Evolutionary conservation across 2,329 filamentous ascomycete genomes (phyloP).

Genomic region (Nannizzia gypsea): DNA sequence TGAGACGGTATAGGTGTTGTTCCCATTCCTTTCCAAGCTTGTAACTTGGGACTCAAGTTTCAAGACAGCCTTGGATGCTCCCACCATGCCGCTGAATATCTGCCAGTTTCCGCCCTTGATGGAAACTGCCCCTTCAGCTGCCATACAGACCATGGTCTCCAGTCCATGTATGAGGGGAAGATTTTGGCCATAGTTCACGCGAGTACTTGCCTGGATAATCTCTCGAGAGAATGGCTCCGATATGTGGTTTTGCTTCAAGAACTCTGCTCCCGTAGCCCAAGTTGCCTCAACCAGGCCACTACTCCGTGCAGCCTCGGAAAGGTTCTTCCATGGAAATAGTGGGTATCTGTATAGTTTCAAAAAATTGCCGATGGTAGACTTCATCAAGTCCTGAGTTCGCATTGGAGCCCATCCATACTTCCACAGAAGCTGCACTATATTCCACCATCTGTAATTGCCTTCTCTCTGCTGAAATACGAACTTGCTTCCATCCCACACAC

Average conservation of each 20-base stretch:
- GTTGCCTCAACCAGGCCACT: slow-evolving; percentile 57
- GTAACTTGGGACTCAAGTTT: slow-evolving; percentile 57
- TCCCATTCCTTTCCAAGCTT: slow-evolving; percentile 38
- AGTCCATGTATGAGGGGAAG: slow-evolving; percentile 75
- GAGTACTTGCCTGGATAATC: slow-evolving; percentile 77
- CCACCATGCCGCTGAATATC: slow-evolving; percentile 77
- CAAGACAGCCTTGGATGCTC: slow-evolving; percentile 49
- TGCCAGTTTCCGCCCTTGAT: slow-evolving; percentile 84
- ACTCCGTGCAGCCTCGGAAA: slow-evolving; percentile 56
- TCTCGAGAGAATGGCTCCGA: slow-evolving; percentile 58
- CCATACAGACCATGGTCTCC: slow-evolving; percentile 85
- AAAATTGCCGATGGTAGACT: slow-evolving; percentile 59
- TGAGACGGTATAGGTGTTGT: slow-evolving; percentile 37
- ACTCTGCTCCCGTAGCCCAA: slow-evolving; percentile 59
- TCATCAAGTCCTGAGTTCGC: slow-evolving; percentile 59
- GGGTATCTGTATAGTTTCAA: slow-evolving; percentile 68
- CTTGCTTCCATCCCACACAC: slow-evolving; percentile 69
- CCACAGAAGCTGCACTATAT: slow-evolving; percentile 67
- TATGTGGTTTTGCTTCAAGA: slow-evolving; percentile 57
- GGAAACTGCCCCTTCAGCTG: slow-evolving; percentile 68
- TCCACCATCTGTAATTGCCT: slow-evolving; percentile 61
- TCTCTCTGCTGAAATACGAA: slow-evolving; percentile 59
- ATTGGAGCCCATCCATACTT: slow-evolving; percentile 72
- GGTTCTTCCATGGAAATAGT: slow-evolving; percentile 69
- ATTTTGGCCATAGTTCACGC: slow-evolving; percentile 92